A percentile compares a stretch with the other conserved stretches of the same genome.
Conservation (phyloP, 805 yeast species). For the Torulaspora microellipsoides region DNA sequence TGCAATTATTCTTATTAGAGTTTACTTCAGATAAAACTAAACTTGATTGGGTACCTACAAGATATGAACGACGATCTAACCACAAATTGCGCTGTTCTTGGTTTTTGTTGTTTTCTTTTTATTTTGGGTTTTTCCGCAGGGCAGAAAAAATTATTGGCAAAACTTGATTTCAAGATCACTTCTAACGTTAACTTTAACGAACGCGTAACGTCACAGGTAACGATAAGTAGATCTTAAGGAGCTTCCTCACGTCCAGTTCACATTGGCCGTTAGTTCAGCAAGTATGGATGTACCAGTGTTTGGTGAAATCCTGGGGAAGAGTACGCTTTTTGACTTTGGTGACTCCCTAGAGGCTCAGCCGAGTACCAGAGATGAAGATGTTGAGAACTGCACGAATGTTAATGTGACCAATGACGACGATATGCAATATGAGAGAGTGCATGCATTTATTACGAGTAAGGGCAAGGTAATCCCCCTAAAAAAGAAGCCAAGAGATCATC, state of each 20-base stretch:
- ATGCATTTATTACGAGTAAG: slow-evolving; percentile 12
- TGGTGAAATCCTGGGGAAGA: slow-evolving; percentile 5
- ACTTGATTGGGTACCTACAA: neutral
- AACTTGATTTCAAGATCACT: slow-evolving; percentile 4
- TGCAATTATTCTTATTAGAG: neutral
- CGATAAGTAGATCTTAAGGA: no score
- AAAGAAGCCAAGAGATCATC: slow-evolving; percentile 1
- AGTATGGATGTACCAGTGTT: slow-evolving; percentile 6
- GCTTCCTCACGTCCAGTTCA: neutral
- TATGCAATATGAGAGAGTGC: neutral
- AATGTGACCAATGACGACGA: neutral
- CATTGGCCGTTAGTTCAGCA: neutral
- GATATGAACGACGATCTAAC: neutral
- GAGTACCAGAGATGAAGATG: no score
- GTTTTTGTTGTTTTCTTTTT: neutral
- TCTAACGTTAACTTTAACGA: neutral
- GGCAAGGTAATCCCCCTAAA: slow-evolving; percentile 13
- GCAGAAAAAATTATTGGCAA: neutral
- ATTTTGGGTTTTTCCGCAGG: slow-evolving; percentile 5
- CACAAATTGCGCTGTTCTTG: neutral
- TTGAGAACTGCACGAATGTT: no score
- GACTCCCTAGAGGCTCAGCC: neutral
- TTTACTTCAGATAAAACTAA: no score
- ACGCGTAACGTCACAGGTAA: no score
- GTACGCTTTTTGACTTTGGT: slow-evolving; percentile 12